Evolutionary conservation across 2,329 filamentous ascomycete genomes (phyloP).

Genomic region (Fusarium irregulare): DNA sequence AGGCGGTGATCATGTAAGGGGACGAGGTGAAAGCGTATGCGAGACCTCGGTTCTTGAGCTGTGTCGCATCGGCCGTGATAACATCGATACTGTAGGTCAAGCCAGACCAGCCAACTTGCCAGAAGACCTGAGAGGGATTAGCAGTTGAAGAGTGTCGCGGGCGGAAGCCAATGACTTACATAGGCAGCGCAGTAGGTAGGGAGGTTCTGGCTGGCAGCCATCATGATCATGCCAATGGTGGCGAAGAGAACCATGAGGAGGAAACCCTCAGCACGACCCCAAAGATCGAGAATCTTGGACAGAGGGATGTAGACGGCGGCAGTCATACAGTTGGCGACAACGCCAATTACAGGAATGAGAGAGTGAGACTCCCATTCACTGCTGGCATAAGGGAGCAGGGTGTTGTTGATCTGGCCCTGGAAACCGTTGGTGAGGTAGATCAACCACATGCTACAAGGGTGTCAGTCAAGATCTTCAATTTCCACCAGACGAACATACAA

Average conservation of each 20-base stretch:
- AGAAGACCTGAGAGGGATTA: constrained; percentile 61
- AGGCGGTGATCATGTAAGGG: constrained; percentile 60
- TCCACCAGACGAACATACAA: constrained; percentile 38
- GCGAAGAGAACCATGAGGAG: constrained; percentile 63
- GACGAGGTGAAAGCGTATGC: constrained; percentile 55
- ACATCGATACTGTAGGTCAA: constrained; percentile 71
- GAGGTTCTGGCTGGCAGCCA: constrained; percentile 64
- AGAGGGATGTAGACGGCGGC: constrained; percentile 72
- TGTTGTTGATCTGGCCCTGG: constrained; percentile 56
- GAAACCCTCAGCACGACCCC: constrained; percentile 71
- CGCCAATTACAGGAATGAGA: constrained; percentile 62
- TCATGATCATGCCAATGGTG: constrained; percentile 66
- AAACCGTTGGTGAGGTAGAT: constrained; percentile 65
- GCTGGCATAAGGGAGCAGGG: constrained; percentile 60
- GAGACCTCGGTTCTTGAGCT: constrained; percentile 54
- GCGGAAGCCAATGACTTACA: constrained; percentile 20
- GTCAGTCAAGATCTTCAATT: not conserved
- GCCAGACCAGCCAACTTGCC: constrained; percentile 70
- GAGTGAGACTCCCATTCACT: constrained; percentile 65
- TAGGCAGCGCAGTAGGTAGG: constrained; percentile 63
- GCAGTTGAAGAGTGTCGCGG: not conserved
- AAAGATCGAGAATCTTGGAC: constrained; percentile 71
- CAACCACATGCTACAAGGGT: constrained; percentile 55
- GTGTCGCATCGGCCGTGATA: constrained; percentile 72
- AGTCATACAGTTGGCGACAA: constrained; percentile 64